Evolutionary conservation across 257 asterid genomes (phyloP).

Genomic region (Solanum medicagineum): DNA sequence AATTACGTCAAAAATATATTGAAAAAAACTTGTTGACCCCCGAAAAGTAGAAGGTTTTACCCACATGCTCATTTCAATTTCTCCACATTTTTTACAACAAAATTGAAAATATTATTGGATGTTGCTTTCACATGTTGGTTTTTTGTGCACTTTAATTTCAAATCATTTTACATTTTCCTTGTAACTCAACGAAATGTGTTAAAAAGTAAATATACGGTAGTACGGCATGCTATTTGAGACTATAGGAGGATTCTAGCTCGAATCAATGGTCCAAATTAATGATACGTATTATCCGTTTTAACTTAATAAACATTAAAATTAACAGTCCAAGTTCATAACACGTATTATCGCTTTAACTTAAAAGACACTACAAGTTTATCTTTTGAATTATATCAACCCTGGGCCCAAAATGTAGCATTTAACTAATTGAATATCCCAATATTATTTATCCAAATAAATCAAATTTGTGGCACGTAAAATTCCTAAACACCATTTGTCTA

Average conservation of each 20-base stretch:
- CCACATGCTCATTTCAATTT: too few species aligned
- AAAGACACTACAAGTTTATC: not conserved
- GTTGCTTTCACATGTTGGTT: not conserved
- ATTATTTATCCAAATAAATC: not conserved
- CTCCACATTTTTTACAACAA: not conserved
- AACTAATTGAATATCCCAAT: not conserved
- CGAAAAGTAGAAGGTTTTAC: not conserved
- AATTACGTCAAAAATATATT: fast-evolving
- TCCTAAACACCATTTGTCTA: not conserved
- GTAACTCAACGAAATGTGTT: not conserved
- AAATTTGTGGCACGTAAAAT: not conserved
- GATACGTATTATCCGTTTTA: not conserved
- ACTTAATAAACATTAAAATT: not conserved
- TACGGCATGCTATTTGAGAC: not conserved
- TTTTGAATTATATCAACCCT: not conserved
- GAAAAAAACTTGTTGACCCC: not conserved
- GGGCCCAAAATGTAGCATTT: not conserved
- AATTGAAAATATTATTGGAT: not conserved
- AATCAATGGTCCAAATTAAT: not conserved
- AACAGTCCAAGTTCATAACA: too few species aligned
- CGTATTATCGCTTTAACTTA: too few species aligned
- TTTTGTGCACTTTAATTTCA: not conserved
- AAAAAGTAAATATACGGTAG: not conserved
- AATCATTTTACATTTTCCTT: not conserved
- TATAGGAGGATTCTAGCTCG: too few species aligned